Evolutionary conservation across 768 basidiomycete species (phyloP).

Genomic region (Pulveroboletus ravenelii): DNA sequence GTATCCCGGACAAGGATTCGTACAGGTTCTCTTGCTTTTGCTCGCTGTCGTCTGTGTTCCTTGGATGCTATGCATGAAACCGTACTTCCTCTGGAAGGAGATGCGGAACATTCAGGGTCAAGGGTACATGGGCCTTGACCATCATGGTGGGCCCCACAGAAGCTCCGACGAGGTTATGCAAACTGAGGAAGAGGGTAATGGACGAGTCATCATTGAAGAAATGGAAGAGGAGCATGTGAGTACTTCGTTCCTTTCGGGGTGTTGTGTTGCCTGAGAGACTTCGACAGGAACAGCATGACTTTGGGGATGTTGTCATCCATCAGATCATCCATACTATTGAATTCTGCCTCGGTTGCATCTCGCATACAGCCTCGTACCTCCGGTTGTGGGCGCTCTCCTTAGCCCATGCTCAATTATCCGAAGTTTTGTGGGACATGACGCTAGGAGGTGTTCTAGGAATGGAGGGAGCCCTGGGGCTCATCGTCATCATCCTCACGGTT

Average conservation of each 20-base stretch:
- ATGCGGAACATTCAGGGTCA: constrained; percentile 76
- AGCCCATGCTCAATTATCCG: constrained; percentile 95
- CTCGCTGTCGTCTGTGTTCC: constrained; percentile 87
- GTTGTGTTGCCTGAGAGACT: constrained; percentile 4
- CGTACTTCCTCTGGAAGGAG: constrained; percentile 88
- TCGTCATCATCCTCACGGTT: constrained; percentile 46
- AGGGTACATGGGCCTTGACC: constrained; percentile 73
- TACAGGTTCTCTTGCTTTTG: constrained; percentile 76
- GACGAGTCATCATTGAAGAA: constrained; percentile 67
- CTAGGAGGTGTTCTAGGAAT: constrained; percentile 59
- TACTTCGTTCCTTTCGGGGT: constrained; percentile 16
- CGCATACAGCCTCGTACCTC: constrained; percentile 91
- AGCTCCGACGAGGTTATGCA: constrained; percentile 61
- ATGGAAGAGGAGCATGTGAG: constrained; percentile 68
- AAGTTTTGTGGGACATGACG: constrained; percentile 90
- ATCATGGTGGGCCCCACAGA: constrained; percentile 51
- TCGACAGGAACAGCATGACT: constrained; percentile 76
- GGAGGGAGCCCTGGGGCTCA: constrained; percentile 57
- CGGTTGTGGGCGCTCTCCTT: constrained; percentile 97
- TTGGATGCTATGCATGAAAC: constrained; percentile 90
- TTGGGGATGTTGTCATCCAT: constrained; percentile 92
- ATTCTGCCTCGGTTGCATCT: constrained; percentile 98
- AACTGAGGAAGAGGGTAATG: constrained; percentile 79
- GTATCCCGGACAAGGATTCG: constrained; percentile 80
- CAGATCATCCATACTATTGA: constrained; percentile 99